These are phyloP conservation scores for Heterobasidion parviporum DNA, from an alignment of 1,284 basidiomycete genomes.

Conservation along the genomic window DNA sequence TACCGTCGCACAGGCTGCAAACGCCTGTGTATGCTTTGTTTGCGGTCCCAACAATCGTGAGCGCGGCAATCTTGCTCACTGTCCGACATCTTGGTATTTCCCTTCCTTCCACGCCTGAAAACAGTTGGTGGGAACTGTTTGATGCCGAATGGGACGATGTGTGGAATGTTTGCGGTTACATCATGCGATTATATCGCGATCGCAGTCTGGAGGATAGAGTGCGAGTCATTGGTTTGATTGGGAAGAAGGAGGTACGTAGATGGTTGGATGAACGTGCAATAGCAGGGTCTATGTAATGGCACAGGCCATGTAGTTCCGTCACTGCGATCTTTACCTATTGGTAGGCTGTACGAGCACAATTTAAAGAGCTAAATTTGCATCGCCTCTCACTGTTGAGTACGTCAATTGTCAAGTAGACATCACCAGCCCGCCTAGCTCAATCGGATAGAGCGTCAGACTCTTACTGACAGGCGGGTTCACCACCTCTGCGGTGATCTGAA, in stretches of 20 bases:
- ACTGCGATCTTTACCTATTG: too few species aligned
- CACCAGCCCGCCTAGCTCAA: conserved; percentile 70
- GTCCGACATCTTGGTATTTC: conserved; percentile 62
- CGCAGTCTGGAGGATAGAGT: conserved; percentile 26
- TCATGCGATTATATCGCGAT: conserved; percentile 71
- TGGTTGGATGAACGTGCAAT: conserved; percentile 52
- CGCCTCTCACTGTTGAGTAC: too few species aligned
- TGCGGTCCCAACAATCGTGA: conserved; percentile 82
- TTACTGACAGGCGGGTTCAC: conserved; percentile 25
- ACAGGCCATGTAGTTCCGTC: background rate
- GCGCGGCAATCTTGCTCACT: conserved; percentile 76
- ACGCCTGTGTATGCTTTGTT: conserved; percentile 88
- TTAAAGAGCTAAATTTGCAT: too few species aligned
- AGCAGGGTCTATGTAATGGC: background rate
- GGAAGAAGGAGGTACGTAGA: conserved; percentile 62
- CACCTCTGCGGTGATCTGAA: conserved; percentile 44
- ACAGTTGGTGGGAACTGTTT: conserved; percentile 84
- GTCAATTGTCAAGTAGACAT: too few species aligned
- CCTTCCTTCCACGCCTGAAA: conserved; percentile 58
- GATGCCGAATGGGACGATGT: conserved; percentile 83
- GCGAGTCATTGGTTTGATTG: conserved; percentile 44
- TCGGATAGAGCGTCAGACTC: conserved; percentile 84
- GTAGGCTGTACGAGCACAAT: too few species aligned
- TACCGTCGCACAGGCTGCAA: conserved; percentile 53
- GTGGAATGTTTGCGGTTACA: conserved; percentile 69